Evolutionary conservation across 371 early-diverging fungal genomes (phyloP).

Genomic region (Blakeslea trispora): DNA sequence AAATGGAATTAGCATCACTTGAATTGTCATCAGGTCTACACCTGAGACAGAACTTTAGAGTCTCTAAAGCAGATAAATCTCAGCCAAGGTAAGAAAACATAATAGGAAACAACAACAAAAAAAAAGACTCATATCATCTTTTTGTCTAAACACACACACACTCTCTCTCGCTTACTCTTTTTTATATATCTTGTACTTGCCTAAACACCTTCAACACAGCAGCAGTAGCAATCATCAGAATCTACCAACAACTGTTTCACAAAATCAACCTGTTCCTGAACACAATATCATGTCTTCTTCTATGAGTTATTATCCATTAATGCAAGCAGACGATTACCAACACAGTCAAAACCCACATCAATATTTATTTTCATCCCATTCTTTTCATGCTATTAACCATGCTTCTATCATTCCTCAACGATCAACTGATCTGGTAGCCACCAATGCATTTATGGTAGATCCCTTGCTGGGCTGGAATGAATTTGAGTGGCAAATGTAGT

Average conservation of each 20-base stretch:
- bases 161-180: too few relatives aligned
- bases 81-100: slow-evolving; percentile 16
- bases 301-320: slow-evolving; percentile 1
- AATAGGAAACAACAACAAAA: slow-evolving; percentile 4
- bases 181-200: too few relatives aligned
- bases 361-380: slow-evolving; percentile 18
- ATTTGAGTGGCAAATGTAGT: slow-evolving; percentile 20
- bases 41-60: slow-evolving; percentile 47
- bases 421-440: slow-evolving; percentile 1
- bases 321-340: neutral
- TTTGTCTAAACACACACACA: too few relatives aligned
- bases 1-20: slow-evolving; percentile 39
- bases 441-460: slow-evolving; percentile 18
- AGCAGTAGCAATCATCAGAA: too few relatives aligned
- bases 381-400: slow-evolving; percentile 20
- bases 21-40: slow-evolving; percentile 48
- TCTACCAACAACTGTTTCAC: too few relatives aligned
- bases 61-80: slow-evolving; percentile 18
- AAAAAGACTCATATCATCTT: too few relatives aligned
- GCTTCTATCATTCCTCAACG: slow-evolving; percentile 7
- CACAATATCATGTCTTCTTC: neutral
- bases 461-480: slow-evolving; percentile 20
- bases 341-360: slow-evolving; percentile 19
- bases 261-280: too few relatives aligned
- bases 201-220: too few relatives aligned